Evolutionary conservation across 2,329 filamentous ascomycete species (phyloP).

Genomic region (Aspergillus quadricinctus): DNA sequence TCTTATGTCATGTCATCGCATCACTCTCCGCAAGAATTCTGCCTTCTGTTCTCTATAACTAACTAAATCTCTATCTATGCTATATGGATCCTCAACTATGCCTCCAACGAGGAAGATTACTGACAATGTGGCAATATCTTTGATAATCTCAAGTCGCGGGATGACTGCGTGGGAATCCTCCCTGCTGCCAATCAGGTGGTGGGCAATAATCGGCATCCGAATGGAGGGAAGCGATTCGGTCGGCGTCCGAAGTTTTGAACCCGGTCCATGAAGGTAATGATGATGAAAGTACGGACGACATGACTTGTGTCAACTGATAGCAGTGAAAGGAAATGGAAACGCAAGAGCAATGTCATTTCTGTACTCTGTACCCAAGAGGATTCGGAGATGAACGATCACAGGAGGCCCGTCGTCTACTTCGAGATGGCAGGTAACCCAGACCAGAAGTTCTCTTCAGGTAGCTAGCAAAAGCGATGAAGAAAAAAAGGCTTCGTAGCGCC

Average conservation of each 20-base stretch:
- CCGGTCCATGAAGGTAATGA: neutral
- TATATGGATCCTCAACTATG: constrained; percentile 1
- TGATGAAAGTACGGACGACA: too few relatives aligned
- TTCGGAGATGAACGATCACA: neutral
- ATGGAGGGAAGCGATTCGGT: neutral
- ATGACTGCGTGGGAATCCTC: neutral
- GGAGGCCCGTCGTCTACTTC: neutral
- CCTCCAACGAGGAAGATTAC: neutral
- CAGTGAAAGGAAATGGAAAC: too few relatives aligned
- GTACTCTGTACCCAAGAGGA: neutral
- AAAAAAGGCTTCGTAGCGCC: neutral
- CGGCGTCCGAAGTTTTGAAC: neutral
- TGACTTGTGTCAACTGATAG: too few relatives aligned
- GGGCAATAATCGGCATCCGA: neutral
- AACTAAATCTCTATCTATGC: neutral
- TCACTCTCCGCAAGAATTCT: too few relatives aligned
- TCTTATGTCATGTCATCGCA: too few relatives aligned
- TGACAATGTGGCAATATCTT: constrained; percentile 1
- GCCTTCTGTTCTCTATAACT: too few relatives aligned
- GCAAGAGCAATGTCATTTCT: neutral
- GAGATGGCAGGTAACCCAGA: neutral
- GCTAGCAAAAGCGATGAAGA: neutral
- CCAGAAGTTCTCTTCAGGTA: neutral
- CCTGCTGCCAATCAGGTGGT: neutral
- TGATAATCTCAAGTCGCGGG: neutral